These are phyloP conservation scores for Coprinellus micaceus DNA, from an alignment of 768 basidiomycete genomes.

Conservation along the genomic window DNA sequence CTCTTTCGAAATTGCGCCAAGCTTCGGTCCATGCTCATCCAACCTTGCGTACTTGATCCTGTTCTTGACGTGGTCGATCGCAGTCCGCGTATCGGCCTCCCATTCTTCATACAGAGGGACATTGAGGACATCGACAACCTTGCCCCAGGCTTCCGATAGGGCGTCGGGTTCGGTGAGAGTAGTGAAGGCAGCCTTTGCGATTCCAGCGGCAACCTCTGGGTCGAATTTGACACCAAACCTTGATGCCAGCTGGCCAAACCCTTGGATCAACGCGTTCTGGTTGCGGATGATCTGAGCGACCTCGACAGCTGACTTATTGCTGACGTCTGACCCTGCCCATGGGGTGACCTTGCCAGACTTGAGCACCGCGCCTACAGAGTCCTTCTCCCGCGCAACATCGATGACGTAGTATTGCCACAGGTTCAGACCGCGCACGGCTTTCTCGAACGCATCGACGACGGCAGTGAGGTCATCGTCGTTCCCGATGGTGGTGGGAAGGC, in stretches of 20 bases:
- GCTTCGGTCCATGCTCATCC: conserved; percentile 77
- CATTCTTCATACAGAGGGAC: conserved; percentile 84
- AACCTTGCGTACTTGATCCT: conserved; percentile 78
- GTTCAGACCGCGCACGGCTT: conserved; percentile 58
- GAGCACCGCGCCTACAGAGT: conserved; percentile 53
- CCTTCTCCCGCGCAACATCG: conserved; percentile 63
- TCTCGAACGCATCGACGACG: conserved; percentile 61
- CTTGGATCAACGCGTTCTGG: conserved; percentile 44
- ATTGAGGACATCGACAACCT: conserved; percentile 83
- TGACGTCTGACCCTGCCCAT: conserved; percentile 63
- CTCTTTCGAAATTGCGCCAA: conserved; percentile 75
- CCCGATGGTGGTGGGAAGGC: conserved; percentile 67
- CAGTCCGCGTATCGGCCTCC: conserved; percentile 75
- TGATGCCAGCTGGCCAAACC: conserved; percentile 55
- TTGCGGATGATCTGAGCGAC: conserved; percentile 64
- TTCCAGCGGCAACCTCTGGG: conserved; percentile 62
- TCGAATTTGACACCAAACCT: conserved; percentile 69
- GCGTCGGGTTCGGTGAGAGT: conserved; percentile 45
- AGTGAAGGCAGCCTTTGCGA: conserved; percentile 66
- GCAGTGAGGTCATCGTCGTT: conserved; percentile 65
- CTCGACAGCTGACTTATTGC: conserved; percentile 56
- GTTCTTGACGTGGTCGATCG: conserved; percentile 70
- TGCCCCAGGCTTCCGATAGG: conserved; percentile 69
- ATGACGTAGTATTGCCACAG: conserved; percentile 96
- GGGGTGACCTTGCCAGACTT: conserved; percentile 37